Evolutionary conservation across 495 filamentous ascomycete species (phyloP).

Genomic region (Penicillium soppii): DNA sequence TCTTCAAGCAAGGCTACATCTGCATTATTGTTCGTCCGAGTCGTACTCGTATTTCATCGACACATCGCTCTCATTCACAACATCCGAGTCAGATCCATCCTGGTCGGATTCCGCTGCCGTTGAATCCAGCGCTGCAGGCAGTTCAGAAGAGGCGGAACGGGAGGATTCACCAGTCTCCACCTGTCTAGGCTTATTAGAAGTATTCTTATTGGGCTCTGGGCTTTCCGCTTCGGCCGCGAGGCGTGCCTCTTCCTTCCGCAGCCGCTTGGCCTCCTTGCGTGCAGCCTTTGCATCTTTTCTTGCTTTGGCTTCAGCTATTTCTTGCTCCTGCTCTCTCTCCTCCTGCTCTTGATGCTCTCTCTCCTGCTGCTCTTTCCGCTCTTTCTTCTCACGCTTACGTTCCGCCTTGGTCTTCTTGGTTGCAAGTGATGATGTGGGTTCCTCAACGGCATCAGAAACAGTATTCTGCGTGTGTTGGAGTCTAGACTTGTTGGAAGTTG

Average conservation of each 20-base stretch:
- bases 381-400: conserved; percentile 11
- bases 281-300: neutral
- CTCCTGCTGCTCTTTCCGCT: conserved; percentile 4
- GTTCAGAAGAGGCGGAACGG: no score
- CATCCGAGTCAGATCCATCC: neutral
- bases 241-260: conserved; percentile 8
- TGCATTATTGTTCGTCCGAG: neutral
- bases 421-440: neutral
- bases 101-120: neutral
- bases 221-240: neutral
- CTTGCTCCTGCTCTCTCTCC: neutral
- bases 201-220: neutral
- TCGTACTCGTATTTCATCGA: neutral
- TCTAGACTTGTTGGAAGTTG: no score
- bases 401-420: conserved; percentile 6
- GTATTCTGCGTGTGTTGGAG: no score
- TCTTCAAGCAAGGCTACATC: no score
- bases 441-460: neutral
- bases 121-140: no score
- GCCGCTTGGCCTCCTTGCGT: neutral
- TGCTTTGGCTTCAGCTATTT: no score
- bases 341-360: conserved; percentile 10
- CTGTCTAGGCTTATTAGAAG: neutral
- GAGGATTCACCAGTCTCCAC: neutral
- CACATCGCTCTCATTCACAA: neutral